Evolutionary conservation across 257 asterid species (phyloP).

Genomic region (Ajuga chamaepitys): DNA sequence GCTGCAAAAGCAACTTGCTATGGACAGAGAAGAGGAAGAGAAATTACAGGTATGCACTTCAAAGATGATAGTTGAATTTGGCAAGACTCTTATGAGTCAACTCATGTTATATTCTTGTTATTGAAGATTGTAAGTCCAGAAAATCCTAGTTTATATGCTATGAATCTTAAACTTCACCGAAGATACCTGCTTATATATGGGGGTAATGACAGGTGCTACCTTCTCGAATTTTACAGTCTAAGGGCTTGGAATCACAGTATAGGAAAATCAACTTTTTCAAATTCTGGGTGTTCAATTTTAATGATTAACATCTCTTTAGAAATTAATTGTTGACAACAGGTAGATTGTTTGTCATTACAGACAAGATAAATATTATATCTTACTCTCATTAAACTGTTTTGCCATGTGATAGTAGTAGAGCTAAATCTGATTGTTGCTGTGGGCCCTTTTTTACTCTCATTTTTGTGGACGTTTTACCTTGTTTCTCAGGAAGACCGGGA

Average conservation of each 20-base stretch:
- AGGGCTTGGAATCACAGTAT: slow-evolving; percentile 5
- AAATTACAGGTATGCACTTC: slow-evolving; percentile 62
- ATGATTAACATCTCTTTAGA: background rate
- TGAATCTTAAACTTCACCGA: background rate
- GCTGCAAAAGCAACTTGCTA: slow-evolving; percentile 77
- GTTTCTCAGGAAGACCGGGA: slow-evolving; percentile 83
- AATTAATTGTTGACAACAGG: background rate
- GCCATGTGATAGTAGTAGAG: background rate
- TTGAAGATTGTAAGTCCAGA: slow-evolving; percentile 7
- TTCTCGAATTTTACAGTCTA: background rate
- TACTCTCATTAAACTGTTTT: background rate
- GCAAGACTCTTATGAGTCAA: background rate
- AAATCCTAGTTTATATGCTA: background rate
- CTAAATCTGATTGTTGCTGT: slow-evolving; percentile 17
- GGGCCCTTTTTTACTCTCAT: background rate
- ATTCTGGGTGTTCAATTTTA: background rate
- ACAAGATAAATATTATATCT: background rate
- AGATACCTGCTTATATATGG: background rate
- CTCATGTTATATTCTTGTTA: background rate
- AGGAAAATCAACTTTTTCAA: background rate
- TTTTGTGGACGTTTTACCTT: slow-evolving; percentile 11
- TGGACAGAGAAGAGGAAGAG: slow-evolving; percentile 87
- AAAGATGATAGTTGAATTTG: slow-evolving; percentile 8
- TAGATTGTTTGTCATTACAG: background rate
- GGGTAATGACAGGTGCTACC: background rate